phyloP scores from a whole-genome alignment of 805 yeast genomes.

The Myxozyma nipponensis region DNA sequence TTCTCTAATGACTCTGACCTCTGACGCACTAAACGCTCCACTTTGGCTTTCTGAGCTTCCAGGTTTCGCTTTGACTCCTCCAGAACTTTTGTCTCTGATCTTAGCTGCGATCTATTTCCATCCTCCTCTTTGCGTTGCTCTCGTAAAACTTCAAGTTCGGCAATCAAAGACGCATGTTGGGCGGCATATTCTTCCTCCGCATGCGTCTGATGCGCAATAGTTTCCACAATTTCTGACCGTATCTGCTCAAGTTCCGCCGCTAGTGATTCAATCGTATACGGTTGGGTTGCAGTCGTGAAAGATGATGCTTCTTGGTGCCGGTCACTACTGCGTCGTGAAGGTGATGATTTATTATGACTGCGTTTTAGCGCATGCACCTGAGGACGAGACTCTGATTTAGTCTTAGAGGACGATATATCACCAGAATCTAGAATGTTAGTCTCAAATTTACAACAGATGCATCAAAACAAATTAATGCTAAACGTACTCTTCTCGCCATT shows the following conservation, averaged over 20 bases:
- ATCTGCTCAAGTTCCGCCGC: conserved; percentile 38
- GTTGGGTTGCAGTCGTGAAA: conserved; percentile 29
- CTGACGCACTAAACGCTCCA: conserved; percentile 27
- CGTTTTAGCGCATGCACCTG: conserved; percentile 21
- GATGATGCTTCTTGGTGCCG: conserved; percentile 10
- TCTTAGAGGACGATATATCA: background rate
- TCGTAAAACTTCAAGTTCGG: conserved; percentile 33
- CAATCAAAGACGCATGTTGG: conserved; percentile 30
- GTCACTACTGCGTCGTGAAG: conserved; percentile 6
- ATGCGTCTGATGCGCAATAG: conserved; percentile 29
- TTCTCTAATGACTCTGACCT: conserved; percentile 26
- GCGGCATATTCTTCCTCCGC: conserved; percentile 33
- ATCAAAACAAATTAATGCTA: background rate
- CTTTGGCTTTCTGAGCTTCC: conserved; percentile 37
- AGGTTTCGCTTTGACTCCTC: conserved; percentile 39
- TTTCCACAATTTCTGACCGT: conserved; percentile 35
- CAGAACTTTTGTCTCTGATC: conserved; percentile 37
- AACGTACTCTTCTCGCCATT: background rate
- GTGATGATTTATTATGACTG: conserved; percentile 6
- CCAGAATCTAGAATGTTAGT: background rate
- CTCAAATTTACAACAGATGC: background rate
- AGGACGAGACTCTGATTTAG: conserved; percentile 3
- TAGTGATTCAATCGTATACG: conserved; percentile 37
- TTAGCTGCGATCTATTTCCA: conserved; percentile 34
- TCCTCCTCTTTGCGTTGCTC: conserved; percentile 36